Percentiles rank a stretch among this genome's conserved stretches.
Conservation (phyloP, 2,329 filamentous ascomycete species). For the Phialocephala sp. region DNA sequence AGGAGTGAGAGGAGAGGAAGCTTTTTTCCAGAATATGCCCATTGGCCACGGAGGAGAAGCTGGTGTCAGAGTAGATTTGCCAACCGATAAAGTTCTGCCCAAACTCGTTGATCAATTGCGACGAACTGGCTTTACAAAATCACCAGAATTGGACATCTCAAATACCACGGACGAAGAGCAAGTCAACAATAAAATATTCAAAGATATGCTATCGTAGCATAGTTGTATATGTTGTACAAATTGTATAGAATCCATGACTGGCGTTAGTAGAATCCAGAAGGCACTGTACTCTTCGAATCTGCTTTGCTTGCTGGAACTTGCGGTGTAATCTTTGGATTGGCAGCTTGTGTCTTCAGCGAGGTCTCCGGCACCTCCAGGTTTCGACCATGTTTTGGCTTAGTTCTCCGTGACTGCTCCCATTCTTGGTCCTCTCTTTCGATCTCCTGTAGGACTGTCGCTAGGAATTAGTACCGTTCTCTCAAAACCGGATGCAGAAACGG, state of each 20-base stretch:
- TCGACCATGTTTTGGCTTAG: conserved; percentile 33
- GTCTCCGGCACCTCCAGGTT: conserved; percentile 21
- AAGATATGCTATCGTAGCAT: conserved; percentile 62
- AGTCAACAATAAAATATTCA: conserved; percentile 52
- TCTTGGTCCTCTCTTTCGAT: conserved; percentile 67
- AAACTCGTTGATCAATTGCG: conserved; percentile 58
- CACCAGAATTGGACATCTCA: conserved; percentile 41
- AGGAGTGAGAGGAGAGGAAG: conserved; percentile 81
- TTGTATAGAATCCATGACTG: conserved; percentile 24
- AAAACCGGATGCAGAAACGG: conserved; percentile 41
- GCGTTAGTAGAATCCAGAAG: conserved; percentile 42
- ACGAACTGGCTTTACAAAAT: conserved; percentile 36
- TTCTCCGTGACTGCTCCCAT: conserved; percentile 43
- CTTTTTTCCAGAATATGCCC: conserved; percentile 66
- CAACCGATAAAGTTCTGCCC: conserved; percentile 63
- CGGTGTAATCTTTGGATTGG: not conserved
- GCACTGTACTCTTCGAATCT: conserved; percentile 36
- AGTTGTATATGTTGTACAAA: conserved; percentile 34
- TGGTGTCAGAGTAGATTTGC: conserved; percentile 62
- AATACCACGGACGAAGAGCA: conserved; percentile 29
- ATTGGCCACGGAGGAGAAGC: conserved; percentile 55
- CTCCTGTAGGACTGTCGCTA: conserved; percentile 62
- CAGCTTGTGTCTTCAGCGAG: conserved; percentile 18
- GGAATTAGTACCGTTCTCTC: conserved; percentile 13
- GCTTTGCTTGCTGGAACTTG: conserved; percentile 15